Evolutionary conservation across 2,329 filamentous ascomycete species (phyloP).

Genomic region (Penicillium sp.): DNA sequence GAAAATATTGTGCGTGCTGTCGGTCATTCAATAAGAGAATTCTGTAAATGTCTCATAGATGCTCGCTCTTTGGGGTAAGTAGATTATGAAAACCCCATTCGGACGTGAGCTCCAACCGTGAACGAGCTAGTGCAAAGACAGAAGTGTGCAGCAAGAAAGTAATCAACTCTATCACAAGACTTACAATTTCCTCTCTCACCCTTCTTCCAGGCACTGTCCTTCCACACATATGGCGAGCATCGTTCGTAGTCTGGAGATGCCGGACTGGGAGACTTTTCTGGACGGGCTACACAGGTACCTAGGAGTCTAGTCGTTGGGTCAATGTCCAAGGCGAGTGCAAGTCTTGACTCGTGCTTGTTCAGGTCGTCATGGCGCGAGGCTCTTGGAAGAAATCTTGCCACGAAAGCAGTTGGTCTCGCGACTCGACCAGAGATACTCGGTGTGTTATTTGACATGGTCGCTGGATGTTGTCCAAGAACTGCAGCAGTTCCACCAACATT

Average conservation of each 20-base stretch:
- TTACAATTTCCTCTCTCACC: conserved; percentile 39
- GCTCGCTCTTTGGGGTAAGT: conserved; percentile 9
- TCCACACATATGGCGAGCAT: conserved; percentile 44
- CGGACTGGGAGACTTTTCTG: conserved; percentile 30
- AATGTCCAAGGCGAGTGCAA: conserved; percentile 81
- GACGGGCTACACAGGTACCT: conserved; percentile 49
- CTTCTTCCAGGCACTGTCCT: conserved; percentile 44
- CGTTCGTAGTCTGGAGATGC: conserved; percentile 35
- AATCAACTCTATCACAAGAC: conserved; percentile 19
- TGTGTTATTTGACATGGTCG: conserved; percentile 62
- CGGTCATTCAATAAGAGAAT: conserved; percentile 1
- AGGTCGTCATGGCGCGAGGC: conserved; percentile 61
- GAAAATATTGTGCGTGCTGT: background rate
- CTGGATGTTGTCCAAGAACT: conserved; percentile 49
- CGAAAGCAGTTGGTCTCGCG: conserved; percentile 69
- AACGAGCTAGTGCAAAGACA: background rate
- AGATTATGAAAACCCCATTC: background rate
- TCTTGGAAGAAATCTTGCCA: conserved; percentile 59
- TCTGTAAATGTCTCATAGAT: conserved; percentile 12
- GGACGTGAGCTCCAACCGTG: background rate
- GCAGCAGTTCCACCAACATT: conserved; percentile 71
- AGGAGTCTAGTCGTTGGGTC: conserved; percentile 71
- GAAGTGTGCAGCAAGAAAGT: background rate
- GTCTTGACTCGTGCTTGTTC: conserved; percentile 70
- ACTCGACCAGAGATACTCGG: conserved; percentile 69